phyloP scores from a whole-genome alignment of 345 rosid species.

The Mercurialis annua region DNA sequence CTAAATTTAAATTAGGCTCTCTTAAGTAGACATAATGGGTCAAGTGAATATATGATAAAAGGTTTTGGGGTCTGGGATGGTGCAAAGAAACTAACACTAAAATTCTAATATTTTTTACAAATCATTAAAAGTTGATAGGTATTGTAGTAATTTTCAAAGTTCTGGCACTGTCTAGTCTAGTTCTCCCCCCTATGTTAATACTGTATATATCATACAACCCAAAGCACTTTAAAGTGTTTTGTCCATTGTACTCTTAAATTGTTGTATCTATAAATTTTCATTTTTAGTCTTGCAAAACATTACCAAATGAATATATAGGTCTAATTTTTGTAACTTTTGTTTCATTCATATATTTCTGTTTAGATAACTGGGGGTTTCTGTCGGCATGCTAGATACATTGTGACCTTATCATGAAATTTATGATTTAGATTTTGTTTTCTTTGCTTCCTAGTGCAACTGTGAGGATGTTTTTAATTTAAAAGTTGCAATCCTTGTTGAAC shows the following conservation, averaged over 20 bases:
- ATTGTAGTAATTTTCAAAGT: too few species aligned
- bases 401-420: not conserved
- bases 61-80: too few species aligned
- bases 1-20: too few species aligned
- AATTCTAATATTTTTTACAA: too few species aligned
- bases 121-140: too few species aligned
- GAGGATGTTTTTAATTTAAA: not conserved
- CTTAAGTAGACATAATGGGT: too few species aligned
- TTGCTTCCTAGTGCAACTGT: not conserved
- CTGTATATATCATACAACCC: not conserved
- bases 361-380: not conserved
- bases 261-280: not conserved
- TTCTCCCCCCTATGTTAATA: too few species aligned
- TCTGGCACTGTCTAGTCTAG: too few species aligned
- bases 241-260: not conserved
- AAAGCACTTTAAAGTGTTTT: not conserved
- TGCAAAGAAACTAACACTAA: too few species aligned
- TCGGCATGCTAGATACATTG: not conserved
- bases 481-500: not conserved
- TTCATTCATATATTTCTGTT: not conserved
- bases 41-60: too few species aligned
- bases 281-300: not conserved
- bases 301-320: not conserved
- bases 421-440: not conserved
- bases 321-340: not conserved